Conservation (phyloP, 345 rosid species). For the Camelina neglecta region DNA sequence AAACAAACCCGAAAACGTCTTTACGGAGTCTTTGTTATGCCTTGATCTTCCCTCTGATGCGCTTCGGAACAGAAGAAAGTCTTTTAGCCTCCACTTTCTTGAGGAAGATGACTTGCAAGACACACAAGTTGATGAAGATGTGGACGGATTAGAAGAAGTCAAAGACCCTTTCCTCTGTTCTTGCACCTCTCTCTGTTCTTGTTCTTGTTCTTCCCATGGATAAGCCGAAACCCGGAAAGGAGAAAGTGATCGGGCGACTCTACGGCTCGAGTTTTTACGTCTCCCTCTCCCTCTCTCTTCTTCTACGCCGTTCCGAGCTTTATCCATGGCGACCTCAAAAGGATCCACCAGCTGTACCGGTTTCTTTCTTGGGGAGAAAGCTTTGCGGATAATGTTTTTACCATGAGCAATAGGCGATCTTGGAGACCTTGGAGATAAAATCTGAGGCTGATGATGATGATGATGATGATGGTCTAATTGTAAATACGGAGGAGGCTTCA, state of each 20-base stretch:
- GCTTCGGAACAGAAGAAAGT: conserved; percentile 81
- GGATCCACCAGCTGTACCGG: conserved; percentile 50
- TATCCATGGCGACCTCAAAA: conserved; percentile 48
- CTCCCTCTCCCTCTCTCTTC: conserved; percentile 65
- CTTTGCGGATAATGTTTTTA: conserved; percentile 55
- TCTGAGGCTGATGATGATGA: conserved; percentile 28
- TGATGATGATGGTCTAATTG: conserved; percentile 38
- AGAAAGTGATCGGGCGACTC: conserved; percentile 72
- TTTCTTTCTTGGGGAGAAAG: conserved; percentile 61
- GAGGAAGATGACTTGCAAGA: conserved; percentile 53
- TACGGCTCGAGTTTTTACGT: conserved; percentile 50
- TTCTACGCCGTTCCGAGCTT: conserved; percentile 40
- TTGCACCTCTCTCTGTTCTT: conserved; percentile 40
- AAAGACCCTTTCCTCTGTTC: conserved; percentile 33
- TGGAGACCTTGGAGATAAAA: conserved; percentile 55
- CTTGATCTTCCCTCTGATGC: conserved; percentile 85
- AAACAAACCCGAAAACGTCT: conserved; percentile 55
- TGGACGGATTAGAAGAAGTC: conserved; percentile 37
- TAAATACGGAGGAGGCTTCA: conserved; percentile 69
- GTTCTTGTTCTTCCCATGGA: conserved; percentile 74
- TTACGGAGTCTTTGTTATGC: conserved; percentile 58
- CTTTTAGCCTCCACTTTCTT: conserved; percentile 78
- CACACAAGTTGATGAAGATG: conserved; percentile 43
- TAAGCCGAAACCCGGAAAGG: conserved; percentile 72
- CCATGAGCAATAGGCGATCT: conserved; percentile 61